Base-by-base conservation (phyloP, 2,329 filamentous ascomycete species). In the Hypoxylon sp. region DNA sequence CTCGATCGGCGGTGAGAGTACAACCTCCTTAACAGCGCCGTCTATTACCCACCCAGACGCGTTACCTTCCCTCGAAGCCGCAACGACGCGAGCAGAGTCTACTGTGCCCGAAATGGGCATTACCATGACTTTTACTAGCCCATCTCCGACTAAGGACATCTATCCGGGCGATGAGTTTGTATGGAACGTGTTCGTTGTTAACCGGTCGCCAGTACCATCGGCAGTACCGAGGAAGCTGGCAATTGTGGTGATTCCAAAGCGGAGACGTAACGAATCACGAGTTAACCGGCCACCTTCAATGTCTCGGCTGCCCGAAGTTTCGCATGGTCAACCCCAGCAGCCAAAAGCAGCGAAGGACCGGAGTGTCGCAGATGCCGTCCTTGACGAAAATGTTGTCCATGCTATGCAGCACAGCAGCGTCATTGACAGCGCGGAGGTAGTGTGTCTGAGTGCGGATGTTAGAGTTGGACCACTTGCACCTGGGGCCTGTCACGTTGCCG, bases 131-230 rank as follows among this genome's bases (percentile, higher is more conserved):
- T 91, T 96, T 75, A 87, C 86, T 5, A 89, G 87, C 0, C 91
- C 91, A 13, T 62, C 35, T 67, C 79, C 11, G 75, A 80, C 21
- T 83, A 85, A 58, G 83, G 74, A 74, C 55, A 77, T 93, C 24
- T 84, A 83, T 63, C 86, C 89, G 0, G 91, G 91, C 39, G 85
- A 92, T 50, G 83, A 89, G 54, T 94, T 96, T 77, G 82, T 83
- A 44, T 93, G 93, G 90, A 87, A 86, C 35, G 85, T 94, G 15
- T 92, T 93, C 75, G 89, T 94, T 39, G 90, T 93, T 70, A 96
- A 95, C 78, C 88, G 91, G 53, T 88, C 87, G 6, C 80, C 56
- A 50, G 63, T 75, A 81, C 24, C 80, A 83, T 35, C 64, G 68
- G 55, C 78, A 0, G 76, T 81, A 1, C 80, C 87, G 2, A 88